phyloP scores from a whole-genome alignment of 2,329 filamentous ascomycete species.

The Alternaria arborescens region DNA sequence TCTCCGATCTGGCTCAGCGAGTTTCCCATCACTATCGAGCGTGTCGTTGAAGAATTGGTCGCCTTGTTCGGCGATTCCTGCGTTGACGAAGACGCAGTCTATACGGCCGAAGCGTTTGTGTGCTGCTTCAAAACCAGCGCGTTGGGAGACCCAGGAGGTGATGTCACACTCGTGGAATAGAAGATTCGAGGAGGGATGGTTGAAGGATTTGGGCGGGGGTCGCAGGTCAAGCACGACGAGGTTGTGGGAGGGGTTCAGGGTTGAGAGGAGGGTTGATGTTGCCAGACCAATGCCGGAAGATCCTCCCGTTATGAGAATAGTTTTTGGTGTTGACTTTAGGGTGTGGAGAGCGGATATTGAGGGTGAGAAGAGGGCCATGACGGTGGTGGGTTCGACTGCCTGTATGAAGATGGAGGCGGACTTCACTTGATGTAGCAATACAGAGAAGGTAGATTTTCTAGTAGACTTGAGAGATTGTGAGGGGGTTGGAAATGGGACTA shows the following conservation, averaged over 20 bases:
- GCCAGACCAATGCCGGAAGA: constrained; percentile 54
- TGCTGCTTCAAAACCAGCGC: constrained; percentile 55
- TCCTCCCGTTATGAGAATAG: constrained; percentile 53
- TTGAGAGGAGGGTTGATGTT: constrained; percentile 51
- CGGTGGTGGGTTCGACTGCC: background rate
- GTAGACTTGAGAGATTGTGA: background rate
- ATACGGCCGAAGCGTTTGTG: constrained; percentile 55
- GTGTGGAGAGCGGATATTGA: constrained; percentile 23
- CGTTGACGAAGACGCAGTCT: constrained; percentile 60
- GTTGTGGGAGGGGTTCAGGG: constrained; percentile 51
- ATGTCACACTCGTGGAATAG: constrained; percentile 56
- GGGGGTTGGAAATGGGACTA: background rate
- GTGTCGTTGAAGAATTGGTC: constrained; percentile 61
- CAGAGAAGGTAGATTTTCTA: background rate
- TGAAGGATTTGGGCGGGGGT: constrained; percentile 46
- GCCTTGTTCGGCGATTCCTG: constrained; percentile 58
- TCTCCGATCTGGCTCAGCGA: constrained; percentile 58
- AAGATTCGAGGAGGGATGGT: constrained; percentile 34
- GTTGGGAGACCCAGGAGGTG: constrained; percentile 56
- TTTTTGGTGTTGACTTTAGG: constrained; percentile 41
- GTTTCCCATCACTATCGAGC: constrained; percentile 51
- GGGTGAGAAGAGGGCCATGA: constrained; percentile 40
- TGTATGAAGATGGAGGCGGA: background rate
- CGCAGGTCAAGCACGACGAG: constrained; percentile 54
- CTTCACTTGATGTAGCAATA: background rate